Conservation (phyloP, 148 eudicot genomes). For the Fagopyrum homotropicum region DNA sequence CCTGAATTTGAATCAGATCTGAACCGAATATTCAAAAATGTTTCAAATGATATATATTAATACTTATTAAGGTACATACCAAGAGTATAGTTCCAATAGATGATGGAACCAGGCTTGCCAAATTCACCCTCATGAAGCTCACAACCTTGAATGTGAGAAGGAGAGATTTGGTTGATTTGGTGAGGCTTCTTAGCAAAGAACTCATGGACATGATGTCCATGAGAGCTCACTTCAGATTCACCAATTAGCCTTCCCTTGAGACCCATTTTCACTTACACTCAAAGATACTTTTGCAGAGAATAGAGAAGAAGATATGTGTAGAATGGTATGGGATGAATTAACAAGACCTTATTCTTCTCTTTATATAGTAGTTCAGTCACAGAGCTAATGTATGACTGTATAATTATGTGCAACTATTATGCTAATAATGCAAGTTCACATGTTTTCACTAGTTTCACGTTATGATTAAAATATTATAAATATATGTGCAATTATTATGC, state of each 20-base stretch:
- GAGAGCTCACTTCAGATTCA: conserved; percentile 2
- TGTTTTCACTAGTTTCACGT: too few species aligned
- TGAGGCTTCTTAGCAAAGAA: conserved; percentile 14
- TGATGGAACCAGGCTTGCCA: conserved; percentile 16
- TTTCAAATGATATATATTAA: too few species aligned
- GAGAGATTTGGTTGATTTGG: conserved; percentile 7
- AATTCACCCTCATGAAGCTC: conserved; percentile 24
- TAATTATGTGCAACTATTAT: too few species aligned
- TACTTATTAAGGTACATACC: conserved; percentile 9
- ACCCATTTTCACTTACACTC: background rate
- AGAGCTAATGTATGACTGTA: too few species aligned
- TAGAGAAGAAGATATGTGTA: background rate
- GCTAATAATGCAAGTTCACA: too few species aligned
- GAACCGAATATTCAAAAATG: too few species aligned
- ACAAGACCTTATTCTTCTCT: too few species aligned
- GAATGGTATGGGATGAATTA: background rate
- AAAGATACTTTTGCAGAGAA: too few species aligned
- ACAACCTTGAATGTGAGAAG: conserved; percentile 17
- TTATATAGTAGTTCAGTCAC: too few species aligned
- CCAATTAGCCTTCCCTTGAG: conserved; percentile 5
- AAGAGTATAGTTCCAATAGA: conserved; percentile 19
- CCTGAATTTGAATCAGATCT: too few species aligned
- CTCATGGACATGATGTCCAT: conserved; percentile 22
- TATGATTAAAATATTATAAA: too few species aligned
- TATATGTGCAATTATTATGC: too few species aligned